A percentile compares a stretch with the other conserved stretches of the same genome.
Conservation (phyloP, 768 basidiomycete species). For the Exsudoporus frostii region DNA sequence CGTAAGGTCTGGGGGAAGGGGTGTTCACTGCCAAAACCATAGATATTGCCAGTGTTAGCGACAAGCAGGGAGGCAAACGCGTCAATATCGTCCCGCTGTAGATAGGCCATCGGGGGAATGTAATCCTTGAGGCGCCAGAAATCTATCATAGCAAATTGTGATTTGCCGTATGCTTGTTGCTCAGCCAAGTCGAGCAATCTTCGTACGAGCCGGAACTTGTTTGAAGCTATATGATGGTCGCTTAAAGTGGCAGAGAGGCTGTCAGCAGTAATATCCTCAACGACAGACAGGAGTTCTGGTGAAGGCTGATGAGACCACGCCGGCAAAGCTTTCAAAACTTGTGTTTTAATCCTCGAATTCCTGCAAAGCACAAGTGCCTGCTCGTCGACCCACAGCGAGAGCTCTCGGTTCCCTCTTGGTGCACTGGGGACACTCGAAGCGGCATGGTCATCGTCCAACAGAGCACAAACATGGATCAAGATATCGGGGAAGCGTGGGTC, state of each 20-base stretch:
- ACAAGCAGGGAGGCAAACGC: constrained; percentile 70
- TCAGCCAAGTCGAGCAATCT: constrained; percentile 52
- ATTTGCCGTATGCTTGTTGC: constrained; percentile 36
- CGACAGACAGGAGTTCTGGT: constrained; percentile 41
- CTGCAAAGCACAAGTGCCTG: constrained; percentile 45
- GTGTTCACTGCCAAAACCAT: constrained; percentile 56
- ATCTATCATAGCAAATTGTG: constrained; percentile 52
- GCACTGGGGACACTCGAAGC: constrained; percentile 29
- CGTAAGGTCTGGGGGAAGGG: constrained; percentile 42
- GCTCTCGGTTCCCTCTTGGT: constrained; percentile 40
- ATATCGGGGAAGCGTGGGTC: constrained; percentile 61
- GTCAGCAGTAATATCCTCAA: constrained; percentile 43
- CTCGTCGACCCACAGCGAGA: constrained; percentile 63
- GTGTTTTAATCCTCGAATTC: constrained; percentile 35
- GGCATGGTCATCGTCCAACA: constrained; percentile 53
- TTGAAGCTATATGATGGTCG: constrained; percentile 59
- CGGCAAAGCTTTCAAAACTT: constrained; percentile 56
- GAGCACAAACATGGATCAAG: constrained; percentile 64
- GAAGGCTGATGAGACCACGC: constrained; percentile 75
- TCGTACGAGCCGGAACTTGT: constrained; percentile 75
- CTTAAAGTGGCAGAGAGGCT: constrained; percentile 53
- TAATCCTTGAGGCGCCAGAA: constrained; percentile 86
- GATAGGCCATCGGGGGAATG: constrained; percentile 51
- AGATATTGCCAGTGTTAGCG: constrained; percentile 55
- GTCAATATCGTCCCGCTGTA: constrained; percentile 67